phyloP scores from a whole-genome alignment of 2,329 filamentous ascomycete species.

The Cryphonectria naterciae region DNA sequence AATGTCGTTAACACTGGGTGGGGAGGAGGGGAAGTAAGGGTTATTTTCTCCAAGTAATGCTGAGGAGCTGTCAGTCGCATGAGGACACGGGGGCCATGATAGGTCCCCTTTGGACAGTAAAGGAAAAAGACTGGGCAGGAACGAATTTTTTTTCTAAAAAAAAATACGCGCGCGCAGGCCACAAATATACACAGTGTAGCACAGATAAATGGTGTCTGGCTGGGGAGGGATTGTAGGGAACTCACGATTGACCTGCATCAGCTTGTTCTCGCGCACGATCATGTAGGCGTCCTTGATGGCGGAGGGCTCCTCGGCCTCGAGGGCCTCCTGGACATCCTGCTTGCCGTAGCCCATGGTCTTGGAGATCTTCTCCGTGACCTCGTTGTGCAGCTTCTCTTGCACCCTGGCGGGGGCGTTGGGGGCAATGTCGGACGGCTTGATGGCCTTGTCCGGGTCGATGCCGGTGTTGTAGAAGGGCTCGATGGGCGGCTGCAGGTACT shows the following conservation, averaged over 20 bases:
- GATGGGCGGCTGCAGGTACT: slow-evolving; percentile 83
- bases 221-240: slow-evolving; percentile 33
- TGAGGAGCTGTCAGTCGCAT: slow-evolving; percentile 39
- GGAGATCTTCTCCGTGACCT: slow-evolving; percentile 92
- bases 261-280: slow-evolving; percentile 95
- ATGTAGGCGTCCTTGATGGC: slow-evolving; percentile 99
- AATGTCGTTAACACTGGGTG: slow-evolving; percentile 58
- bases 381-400: slow-evolving; percentile 87
- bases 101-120: slow-evolving; percentile 2
- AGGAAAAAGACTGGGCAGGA: not conserved
- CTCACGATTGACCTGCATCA: slow-evolving; percentile 94
- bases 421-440: slow-evolving; percentile 79
- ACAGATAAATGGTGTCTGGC: not conserved
- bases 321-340: slow-evolving; percentile 90
- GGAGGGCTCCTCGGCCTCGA: slow-evolving; percentile 89
- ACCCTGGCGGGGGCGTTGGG: slow-evolving; percentile 77
- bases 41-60: slow-evolving; percentile 53
- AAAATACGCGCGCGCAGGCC: slow-evolving; percentile 3
- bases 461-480: slow-evolving; percentile 94
- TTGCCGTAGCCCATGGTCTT: slow-evolving; percentile 98
- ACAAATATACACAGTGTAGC: not conserved
- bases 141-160: slow-evolving; percentile 1
- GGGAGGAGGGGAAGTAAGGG: slow-evolving; percentile 47
- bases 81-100: slow-evolving; percentile 6
- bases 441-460: slow-evolving; percentile 90